Conservation (phyloP, 768 basidiomycete genomes). For the Lyophyllum shimeji region DNA sequence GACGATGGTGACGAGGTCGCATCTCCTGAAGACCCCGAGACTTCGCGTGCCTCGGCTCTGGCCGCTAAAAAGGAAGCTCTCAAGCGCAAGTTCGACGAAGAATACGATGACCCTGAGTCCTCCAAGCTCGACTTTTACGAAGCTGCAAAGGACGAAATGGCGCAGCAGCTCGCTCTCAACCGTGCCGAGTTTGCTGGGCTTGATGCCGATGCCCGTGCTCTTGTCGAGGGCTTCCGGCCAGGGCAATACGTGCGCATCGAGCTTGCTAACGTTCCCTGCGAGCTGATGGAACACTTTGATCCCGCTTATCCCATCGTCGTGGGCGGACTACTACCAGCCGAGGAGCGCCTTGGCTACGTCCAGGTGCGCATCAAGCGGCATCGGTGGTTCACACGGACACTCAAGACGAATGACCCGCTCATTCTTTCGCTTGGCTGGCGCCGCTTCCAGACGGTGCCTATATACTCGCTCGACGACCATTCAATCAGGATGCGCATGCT, state of each 20-base stretch:
- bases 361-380: constrained; percentile 97
- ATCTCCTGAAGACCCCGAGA: constrained; percentile 26
- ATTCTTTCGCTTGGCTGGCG: constrained; percentile 98
- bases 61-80: constrained; percentile 87
- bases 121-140: constrained; percentile 86
- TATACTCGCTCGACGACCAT: constrained; percentile 97
- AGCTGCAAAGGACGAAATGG: constrained; percentile 89
- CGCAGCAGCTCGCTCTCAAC: constrained; percentile 80
- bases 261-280: constrained; percentile 79
- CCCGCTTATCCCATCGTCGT: constrained; percentile 88
- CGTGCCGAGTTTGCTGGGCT: constrained; percentile 81
- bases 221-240: constrained; percentile 89
- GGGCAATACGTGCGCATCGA: constrained; percentile 94
- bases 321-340: constrained; percentile 86
- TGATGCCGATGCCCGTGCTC: constrained; percentile 71
- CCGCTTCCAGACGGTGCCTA: constrained; percentile 91
- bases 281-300: constrained; percentile 92
- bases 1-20: constrained; percentile 16
- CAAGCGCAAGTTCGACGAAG: constrained; percentile 94
- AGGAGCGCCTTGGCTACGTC: constrained; percentile 90
- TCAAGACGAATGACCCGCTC: constrained; percentile 97
- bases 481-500: constrained; percentile 98
- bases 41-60: constrained; percentile 51
- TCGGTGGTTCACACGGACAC: constrained; percentile 86
- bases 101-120: constrained; percentile 88